These are phyloP conservation scores for Chaetomium tenue DNA, from an alignment of 495 filamentous ascomycete genomes.

Conservation along the genomic window DNA sequence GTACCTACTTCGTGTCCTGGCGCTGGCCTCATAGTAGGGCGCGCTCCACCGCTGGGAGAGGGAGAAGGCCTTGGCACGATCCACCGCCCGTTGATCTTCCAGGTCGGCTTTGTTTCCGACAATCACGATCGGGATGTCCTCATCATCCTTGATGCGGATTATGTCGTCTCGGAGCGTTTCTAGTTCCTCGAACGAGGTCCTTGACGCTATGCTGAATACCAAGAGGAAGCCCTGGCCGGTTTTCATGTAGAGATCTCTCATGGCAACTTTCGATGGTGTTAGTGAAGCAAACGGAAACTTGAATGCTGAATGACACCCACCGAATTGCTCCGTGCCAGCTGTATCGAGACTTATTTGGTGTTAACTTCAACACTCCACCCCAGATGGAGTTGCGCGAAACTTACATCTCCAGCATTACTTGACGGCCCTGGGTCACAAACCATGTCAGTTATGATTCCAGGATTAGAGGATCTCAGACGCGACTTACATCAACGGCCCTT, in stretches of 20 bases:
- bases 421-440: constrained; percentile 64
- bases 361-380: neutral
- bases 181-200: constrained; percentile 81
- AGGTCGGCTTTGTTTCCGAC: constrained; percentile 98
- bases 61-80: constrained; percentile 77
- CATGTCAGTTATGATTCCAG: constrained; percentile 13
- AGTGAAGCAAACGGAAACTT: neutral
- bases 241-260: constrained; percentile 95
- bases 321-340: constrained; percentile 97
- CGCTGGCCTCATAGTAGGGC: constrained; percentile 94
- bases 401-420: constrained; percentile 96
- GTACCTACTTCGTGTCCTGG: constrained; percentile 63
- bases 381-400: neutral
- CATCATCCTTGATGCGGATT: constrained; percentile 93
- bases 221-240: constrained; percentile 94
- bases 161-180: constrained; percentile 91
- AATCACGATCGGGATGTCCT: constrained; percentile 87
- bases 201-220: constrained; percentile 94
- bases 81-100: constrained; percentile 84
- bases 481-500: constrained; percentile 86
- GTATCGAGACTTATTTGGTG: constrained; percentile 72
- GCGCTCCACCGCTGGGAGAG: constrained; percentile 86
- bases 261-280: constrained; percentile 40
- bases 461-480: constrained; percentile 28
- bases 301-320: constrained; percentile 52